Evolutionary conservation across 306 rosid genomes (phyloP), one percentile per base, ranked within the genome.

Genomic region (Castanea sativa): DNA sequence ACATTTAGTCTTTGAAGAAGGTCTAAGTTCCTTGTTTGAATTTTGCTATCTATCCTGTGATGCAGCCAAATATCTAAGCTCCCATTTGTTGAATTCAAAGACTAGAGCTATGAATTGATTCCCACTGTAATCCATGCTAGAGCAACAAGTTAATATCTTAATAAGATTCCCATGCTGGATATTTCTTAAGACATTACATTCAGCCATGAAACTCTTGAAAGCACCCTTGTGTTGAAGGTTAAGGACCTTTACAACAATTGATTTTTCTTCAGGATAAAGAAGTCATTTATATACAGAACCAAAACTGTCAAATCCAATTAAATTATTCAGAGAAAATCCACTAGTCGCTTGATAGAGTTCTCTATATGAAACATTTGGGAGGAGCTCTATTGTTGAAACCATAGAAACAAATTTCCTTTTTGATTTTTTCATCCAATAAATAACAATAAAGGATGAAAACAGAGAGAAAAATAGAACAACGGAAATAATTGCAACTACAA

Each of bases 31-130:
- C 14, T 64, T 1, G 20, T 1, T 0, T 25, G 71, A 9, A 55
- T 16, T 6, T 1, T 32, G 23, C 0, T 30, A 7, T 4, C 33
- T 25, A 4, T 8, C 6, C 0, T 0, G 0, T 70, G 80, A 74
- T 83, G 80, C 13, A 78, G 1, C 86, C 86, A 83, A 6, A 15
- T 27, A 58, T 83, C 87, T 21, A 83, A 79, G 78, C 78, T 83
- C 43, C 81, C 83, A 63, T 75, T 79, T 61, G 33, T 60, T 79
- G 53, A 61, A 79, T 10, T 63, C 53, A 43, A 79, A 83, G 55
- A 83, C 83, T 1, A 83, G 58, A 63, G 83, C 87, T 71, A 70
- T 75, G 19, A 83, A 83, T 33, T 75, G 80, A 38, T 69, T 73
- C 4, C 86, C 86, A 13, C 61, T 21, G 52, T 79, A 79, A 70